Base-by-base conservation (phyloP, 2,329 filamentous ascomycete species). In the Penicillium sp. region DNA sequence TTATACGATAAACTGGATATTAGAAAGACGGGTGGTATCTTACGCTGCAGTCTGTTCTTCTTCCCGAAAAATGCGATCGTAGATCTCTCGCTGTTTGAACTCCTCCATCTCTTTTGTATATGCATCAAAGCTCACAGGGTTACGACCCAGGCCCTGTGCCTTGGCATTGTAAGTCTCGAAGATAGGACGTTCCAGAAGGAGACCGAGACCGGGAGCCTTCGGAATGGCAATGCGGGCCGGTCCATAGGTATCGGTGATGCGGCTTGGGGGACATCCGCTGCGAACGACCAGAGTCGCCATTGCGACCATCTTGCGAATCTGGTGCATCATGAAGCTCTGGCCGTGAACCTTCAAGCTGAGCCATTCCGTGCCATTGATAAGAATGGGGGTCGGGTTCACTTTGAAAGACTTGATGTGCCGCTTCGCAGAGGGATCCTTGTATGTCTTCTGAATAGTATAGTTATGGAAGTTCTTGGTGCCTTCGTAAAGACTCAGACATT, bases 311-410 rank as follows among this genome's bases (percentile, higher is more conserved):
- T 97, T 98, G 59, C 93, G 84, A 67, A 98, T 98, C 71, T 98
- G 93, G 68, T 98, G 93, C 93, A 98, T 98, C 93, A 98, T 98
- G 76, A 98, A 98, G 60, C 85, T 91, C 68, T 98, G 93, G 0
- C 93, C 93, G 67, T 98, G 93, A 16, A 98, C 90, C 64, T 94
- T 95, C 52, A 97, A 75, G 29, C 86, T 93, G 4, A 98, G 75
- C 93, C 93, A 98, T 72, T 98, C 86, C 2, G 89, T 96, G 60
- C 91, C 83, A 64, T 87, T 81, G 66, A 94, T 94, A 59, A 89
- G 80, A 58, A 95, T 84, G 1, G 89, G 88, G 36, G 78, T 73
- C 3, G 73, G 71, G 63, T 88, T 85, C 42, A 88, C 84, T 25
- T 84, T 74, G 72, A 98, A 98, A 2, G 87, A 93, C 64, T 90